Evolutionary conservation across 345 rosid genomes (phyloP), one percentile per base, ranked within the genome.

Genomic region (Crucihimalaya himalaica): DNA sequence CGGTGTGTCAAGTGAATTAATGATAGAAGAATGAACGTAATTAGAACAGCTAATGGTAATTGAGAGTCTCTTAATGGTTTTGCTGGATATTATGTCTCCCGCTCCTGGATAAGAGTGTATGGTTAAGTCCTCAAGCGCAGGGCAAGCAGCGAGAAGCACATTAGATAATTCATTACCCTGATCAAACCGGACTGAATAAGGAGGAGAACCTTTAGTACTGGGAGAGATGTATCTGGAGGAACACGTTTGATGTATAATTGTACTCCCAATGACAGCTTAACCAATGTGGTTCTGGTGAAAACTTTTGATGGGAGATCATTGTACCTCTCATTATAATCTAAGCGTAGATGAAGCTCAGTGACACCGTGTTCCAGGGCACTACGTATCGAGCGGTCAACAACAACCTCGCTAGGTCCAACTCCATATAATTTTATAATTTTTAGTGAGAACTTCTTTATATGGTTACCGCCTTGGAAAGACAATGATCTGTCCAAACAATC

Each of bases 201-300:
- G 31, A 51, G 1, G 31, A 51, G 56, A 21, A 51, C 9, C 15
- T 51, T 51, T 5, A 51, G 16, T 2, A 15, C 8, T 23, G 56
- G 56, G 31, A 51, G 56, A 23, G 4, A 13, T 12, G 3, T 5
- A 20, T 50, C 3, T 0, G 1, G 1, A 47, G 28, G 15, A 10
- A 20, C 0, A 2, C 3, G 5, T 0, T 0, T 1, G 25, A 50
- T 10, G 28, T 0, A 0, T 0, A 7, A 1, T 3, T 0, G 0
- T 12, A 5, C 12, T 51, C 56, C 56, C 31, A 51, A 21, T 21
- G 15, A 21, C 6, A 21, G 56, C 8, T 51, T 23, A 51, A 51
- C 56, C 9, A 51, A 4, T 21, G 56, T 51, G 2, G 15, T 12
- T 4, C 16, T 12, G 31, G 27, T 20, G 47, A 43, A 43, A 19